Percentiles rank a stretch among this genome's conserved stretches.
These are phyloP conservation scores for Globisporangium splendens DNA, from an alignment of 352 stramenopile species.

Conservation along the genomic window DNA sequence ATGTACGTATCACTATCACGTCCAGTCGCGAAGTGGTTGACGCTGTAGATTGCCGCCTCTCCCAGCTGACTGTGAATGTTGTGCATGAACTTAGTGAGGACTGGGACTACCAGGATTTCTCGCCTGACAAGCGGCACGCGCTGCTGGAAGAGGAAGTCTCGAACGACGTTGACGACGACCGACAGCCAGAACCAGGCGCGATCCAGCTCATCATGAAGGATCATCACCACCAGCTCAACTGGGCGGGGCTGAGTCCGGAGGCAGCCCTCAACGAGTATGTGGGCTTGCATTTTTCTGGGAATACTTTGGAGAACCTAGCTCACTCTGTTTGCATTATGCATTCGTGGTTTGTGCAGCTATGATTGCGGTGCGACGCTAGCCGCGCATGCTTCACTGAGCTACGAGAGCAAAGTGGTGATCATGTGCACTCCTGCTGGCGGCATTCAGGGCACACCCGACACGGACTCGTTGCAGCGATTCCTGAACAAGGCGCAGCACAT, in stretches of 20 bases:
- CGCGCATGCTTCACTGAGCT: constrained; percentile 12
- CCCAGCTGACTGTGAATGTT: too few species aligned
- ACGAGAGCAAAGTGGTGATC: constrained; percentile 44
- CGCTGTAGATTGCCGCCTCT: background rate
- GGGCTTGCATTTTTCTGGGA: background rate
- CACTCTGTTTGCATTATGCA: background rate
- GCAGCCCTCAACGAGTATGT: constrained; percentile 46
- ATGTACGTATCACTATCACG: constrained; percentile 23
- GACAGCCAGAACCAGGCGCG: constrained; percentile 25
- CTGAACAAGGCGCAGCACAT: constrained; percentile 36
- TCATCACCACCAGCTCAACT: constrained; percentile 25
- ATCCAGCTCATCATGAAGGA: constrained; percentile 29
- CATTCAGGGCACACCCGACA: constrained; percentile 51
- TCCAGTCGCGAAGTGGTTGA: background rate
- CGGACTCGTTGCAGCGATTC: constrained; percentile 42
- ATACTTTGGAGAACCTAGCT: background rate
- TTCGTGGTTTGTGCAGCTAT: constrained; percentile 15
- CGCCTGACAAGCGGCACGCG: constrained; percentile 54
- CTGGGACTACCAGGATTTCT: constrained; percentile 73
- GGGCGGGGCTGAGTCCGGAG: constrained; percentile 43
- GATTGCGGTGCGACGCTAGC: constrained; percentile 18
- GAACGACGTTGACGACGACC: constrained; percentile 33
- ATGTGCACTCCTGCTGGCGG: constrained; percentile 44
- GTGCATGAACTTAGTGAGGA: constrained; percentile 33
- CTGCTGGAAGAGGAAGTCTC: constrained; percentile 51